phyloP scores from a whole-genome alignment of 331 rosid genomes.

The Phaseolus coccineus region DNA sequence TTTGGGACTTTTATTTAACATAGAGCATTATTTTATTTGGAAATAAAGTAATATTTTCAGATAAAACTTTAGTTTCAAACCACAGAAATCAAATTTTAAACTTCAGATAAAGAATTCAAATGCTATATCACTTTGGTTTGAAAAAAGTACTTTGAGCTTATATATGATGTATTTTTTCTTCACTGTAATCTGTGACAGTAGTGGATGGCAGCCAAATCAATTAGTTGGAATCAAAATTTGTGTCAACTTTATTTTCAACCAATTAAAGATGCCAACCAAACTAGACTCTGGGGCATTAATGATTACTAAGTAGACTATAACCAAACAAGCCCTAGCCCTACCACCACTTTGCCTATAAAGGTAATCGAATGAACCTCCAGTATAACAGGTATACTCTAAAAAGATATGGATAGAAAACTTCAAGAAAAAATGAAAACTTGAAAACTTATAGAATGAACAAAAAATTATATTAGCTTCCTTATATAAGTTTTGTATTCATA shows the following conservation, averaged over 20 bases:
- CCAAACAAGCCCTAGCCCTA: neutral
- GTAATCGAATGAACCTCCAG: neutral
- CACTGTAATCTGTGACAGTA: neutral
- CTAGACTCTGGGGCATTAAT: constrained; percentile 31
- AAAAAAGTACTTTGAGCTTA: neutral
- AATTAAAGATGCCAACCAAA: constrained; percentile 41
- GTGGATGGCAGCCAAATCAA: constrained; percentile 10
- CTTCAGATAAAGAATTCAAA: no score
- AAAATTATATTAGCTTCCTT: no score
- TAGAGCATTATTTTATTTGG: no score
- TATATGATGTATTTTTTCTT: neutral
- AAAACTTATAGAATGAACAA: no score
- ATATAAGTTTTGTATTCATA: no score
- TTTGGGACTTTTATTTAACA: no score
- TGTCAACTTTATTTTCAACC: constrained; percentile 11
- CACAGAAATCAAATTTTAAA: no score
- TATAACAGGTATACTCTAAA: no score
- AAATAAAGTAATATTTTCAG: no score
- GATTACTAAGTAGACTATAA: constrained; percentile 40
- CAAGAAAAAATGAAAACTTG: no score
- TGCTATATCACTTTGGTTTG: neutral
- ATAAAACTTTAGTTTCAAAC: no score
- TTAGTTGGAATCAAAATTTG: neutral
- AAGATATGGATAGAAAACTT: no score
- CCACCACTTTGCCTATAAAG: neutral